Conservation (phyloP, 345 rosid species). For the Cardiospermum halicacabum region DNA sequence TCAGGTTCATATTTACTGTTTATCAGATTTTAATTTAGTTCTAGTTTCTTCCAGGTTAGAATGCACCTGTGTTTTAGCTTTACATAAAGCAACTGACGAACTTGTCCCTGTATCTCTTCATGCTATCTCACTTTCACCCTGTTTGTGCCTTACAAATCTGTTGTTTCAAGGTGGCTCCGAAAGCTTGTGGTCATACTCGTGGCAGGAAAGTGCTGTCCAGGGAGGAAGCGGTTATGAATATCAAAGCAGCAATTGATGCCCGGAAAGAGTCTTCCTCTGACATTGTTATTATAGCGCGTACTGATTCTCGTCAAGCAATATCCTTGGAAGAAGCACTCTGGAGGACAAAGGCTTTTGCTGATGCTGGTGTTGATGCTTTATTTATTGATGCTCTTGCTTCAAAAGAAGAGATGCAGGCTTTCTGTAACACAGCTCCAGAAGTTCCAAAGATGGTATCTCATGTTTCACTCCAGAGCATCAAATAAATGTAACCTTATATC, state of each 20-base stretch:
- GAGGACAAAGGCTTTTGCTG: slow-evolving; percentile 89
- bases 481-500: slow-evolving; percentile 1
- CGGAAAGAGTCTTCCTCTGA: slow-evolving; percentile 70
- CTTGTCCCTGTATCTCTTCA: background rate
- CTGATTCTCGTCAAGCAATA: slow-evolving; percentile 77
- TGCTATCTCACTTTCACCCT: background rate
- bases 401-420: slow-evolving; percentile 90
- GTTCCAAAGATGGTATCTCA: slow-evolving; percentile 80
- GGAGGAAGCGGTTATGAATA: slow-evolving; percentile 77
- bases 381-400: slow-evolving; percentile 72
- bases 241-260: slow-evolving; percentile 88
- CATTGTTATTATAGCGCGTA: slow-evolving; percentile 79
- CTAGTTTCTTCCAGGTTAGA: background rate
- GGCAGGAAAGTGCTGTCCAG: slow-evolving; percentile 78
- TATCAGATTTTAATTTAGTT: background rate
- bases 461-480: slow-evolving; percentile 7
- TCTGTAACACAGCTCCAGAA: slow-evolving; percentile 67
- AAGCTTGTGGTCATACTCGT: slow-evolving; percentile 66
- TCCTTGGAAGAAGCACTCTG: slow-evolving; percentile 76
- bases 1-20: slow-evolving; percentile 39
- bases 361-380: slow-evolving; percentile 93
- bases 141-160: slow-evolving; percentile 20
- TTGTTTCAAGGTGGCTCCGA: slow-evolving; percentile 56
- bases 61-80: background rate
- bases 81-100: background rate